Percentiles rank a stretch among this genome's conserved stretches.
These are phyloP conservation scores for Paxillus rubicundulus DNA, from an alignment of 768 basidiomycete genomes.

Conservation along the genomic window DNA sequence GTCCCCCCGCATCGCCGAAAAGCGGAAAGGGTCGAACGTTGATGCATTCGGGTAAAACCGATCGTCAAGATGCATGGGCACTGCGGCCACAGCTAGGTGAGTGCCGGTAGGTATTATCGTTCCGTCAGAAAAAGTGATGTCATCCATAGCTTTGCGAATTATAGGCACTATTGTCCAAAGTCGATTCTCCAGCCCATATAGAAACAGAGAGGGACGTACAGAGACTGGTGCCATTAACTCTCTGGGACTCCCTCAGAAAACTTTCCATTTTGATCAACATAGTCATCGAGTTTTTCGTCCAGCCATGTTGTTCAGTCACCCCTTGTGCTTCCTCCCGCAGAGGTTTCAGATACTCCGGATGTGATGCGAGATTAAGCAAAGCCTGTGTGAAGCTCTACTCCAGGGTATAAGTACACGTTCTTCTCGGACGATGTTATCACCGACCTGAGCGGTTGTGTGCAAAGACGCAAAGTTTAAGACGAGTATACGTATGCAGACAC, in stretches of 20 bases:
- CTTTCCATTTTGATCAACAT: slow-evolving; percentile 41
- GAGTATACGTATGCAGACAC: slow-evolving; percentile 34
- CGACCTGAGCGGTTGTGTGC: slow-evolving; percentile 35
- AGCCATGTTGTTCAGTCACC: slow-evolving; percentile 31
- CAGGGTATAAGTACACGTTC: slow-evolving; percentile 2
- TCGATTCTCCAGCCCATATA: slow-evolving; percentile 3
- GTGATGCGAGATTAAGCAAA: slow-evolving; percentile 39
- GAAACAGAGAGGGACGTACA: slow-evolving; percentile 21
- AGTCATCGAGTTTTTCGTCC: slow-evolving; percentile 32
- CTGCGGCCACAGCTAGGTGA: slow-evolving; percentile 31
- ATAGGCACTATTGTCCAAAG: slow-evolving; percentile 24
- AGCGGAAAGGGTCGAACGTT: slow-evolving; percentile 43
- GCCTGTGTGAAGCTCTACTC: slow-evolving; percentile 36
- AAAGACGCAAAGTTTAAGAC: slow-evolving; percentile 38
- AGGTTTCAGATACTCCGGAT: slow-evolving; percentile 38
- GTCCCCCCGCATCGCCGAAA: slow-evolving; percentile 27
- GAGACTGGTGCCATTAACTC: slow-evolving; percentile 33
- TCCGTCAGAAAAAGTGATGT: slow-evolving; percentile 34
- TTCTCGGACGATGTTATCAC: slow-evolving; percentile 1
- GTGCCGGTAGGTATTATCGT: slow-evolving; percentile 39
- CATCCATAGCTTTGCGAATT: slow-evolving; percentile 34
- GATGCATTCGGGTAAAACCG: slow-evolving; percentile 41
- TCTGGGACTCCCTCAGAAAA: slow-evolving; percentile 42
- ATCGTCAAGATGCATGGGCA: slow-evolving; percentile 39
- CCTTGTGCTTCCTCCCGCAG: slow-evolving; percentile 40